Evolutionary conservation across 1,284 basidiomycete species (phyloP), one percentile per base, ranked within the genome.

Genomic region (Peniophora sp.): DNA sequence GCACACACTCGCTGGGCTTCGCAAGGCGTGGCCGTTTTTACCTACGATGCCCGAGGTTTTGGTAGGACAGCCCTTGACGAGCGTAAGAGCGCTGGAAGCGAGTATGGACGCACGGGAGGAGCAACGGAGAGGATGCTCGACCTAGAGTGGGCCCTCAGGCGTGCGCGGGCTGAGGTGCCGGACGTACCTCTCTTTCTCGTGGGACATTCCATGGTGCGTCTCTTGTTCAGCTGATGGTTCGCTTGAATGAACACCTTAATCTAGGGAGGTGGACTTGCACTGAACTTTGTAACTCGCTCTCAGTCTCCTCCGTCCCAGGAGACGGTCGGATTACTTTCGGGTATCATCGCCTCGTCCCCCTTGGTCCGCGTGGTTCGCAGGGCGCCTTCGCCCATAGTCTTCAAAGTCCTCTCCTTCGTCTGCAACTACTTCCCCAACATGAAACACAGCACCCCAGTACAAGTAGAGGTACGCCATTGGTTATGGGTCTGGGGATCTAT

Each of bases 41-140:
- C 89, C 0, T 91, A 79, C 61, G 93, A 96, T 70, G 86, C 91
- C 68, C 79, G 93, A 47, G 93, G 93, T 0, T 94, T 87, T 62
- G 93, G 93, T 1, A 70, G 76, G 44, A 96, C 92, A 1, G 86
- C 83, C 2, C 71, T 75, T 52, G 86, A 87, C 59, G 24, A 67
- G 51, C 67, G 74, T 46, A 65, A 65, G 57, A 72, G 67, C 65
- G 75, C 73, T 54, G 64, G 64, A 43, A 78, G 76, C 52, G 57
- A 71, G 22, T 89, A 84, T 61, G 87, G 76, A 3, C 83, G 83
- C 71, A 91, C 88, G 2, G 78, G 75, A 6, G 43, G 43, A 50
- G 83, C 81, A 78, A 66, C 67, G 35, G 74, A 83, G 48, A 86
- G 89, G 66, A 71, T 89, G 58, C 66, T 68, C 41, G 90, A 93